phyloP scores from a whole-genome alignment of 2,329 filamentous ascomycete species.

The Paecilomyces formosus region DNA sequence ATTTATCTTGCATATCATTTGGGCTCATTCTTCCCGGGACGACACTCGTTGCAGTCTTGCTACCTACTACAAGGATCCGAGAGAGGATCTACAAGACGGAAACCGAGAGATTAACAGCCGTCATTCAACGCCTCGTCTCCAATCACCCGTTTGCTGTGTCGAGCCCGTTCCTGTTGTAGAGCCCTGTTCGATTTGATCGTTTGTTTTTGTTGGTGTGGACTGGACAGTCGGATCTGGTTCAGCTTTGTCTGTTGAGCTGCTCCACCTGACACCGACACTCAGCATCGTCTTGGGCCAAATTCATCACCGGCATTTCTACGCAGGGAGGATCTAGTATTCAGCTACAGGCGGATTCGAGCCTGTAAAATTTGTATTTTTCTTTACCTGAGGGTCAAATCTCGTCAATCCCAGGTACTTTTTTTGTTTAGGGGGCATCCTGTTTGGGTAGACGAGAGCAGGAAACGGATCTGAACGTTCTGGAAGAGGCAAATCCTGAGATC shows the following conservation, averaged over 20 bases:
- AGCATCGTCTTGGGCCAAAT: background rate
- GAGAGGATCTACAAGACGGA: background rate
- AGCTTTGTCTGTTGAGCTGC: background rate
- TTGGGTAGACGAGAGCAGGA: background rate
- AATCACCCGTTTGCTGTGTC: background rate
- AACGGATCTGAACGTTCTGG: background rate
- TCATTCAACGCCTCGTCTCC: background rate
- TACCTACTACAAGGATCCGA: background rate
- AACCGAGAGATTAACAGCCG: background rate
- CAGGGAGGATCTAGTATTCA: background rate
- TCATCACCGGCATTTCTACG: background rate
- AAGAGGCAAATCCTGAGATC: background rate
- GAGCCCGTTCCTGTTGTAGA: background rate
- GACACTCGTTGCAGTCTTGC: background rate
- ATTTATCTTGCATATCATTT: background rate
- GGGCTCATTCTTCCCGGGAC: background rate
- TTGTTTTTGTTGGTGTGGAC: background rate
- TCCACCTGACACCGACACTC: background rate
- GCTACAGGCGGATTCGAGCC: background rate
- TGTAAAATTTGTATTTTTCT: background rate
- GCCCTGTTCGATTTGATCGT: background rate
- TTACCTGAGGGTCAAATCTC: background rate
- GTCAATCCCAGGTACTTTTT: background rate
- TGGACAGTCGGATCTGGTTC: background rate
- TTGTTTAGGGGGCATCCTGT: background rate